Conservation (phyloP, 345 rosid species). For the Theobroma cacao region DNA sequence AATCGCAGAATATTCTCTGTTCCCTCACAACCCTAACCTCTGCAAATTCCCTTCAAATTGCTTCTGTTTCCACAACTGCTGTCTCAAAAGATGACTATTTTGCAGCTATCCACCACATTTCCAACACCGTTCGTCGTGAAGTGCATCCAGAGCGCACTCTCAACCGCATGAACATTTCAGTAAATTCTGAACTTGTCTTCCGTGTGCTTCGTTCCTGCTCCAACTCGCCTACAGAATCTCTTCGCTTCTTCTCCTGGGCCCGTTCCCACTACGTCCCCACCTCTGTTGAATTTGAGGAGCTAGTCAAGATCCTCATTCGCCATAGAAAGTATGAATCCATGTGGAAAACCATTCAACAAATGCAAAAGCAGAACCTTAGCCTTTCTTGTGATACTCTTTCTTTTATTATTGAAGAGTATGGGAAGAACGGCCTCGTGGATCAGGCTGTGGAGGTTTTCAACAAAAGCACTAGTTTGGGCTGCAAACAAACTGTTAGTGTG, state of each 20-base stretch:
- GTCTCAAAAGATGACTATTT: constrained; percentile 69
- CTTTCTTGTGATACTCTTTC: constrained; percentile 60
- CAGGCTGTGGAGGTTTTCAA: constrained; percentile 89
- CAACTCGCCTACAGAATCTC: constrained; percentile 57
- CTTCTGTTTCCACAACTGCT: constrained; percentile 14
- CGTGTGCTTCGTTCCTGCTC: constrained; percentile 84
- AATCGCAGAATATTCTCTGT: background rate
- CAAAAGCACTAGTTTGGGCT: constrained; percentile 44
- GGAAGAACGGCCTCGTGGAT: constrained; percentile 67
- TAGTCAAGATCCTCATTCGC: constrained; percentile 55
- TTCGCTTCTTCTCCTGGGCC: constrained; percentile 92
- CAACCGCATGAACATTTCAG: constrained; percentile 46
- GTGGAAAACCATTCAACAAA: constrained; percentile 76
- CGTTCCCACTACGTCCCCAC: constrained; percentile 63
- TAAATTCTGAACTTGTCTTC: constrained; percentile 72
- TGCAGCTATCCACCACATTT: constrained; percentile 71
- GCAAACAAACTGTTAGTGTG: constrained; percentile 47
- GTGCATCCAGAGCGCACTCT: constrained; percentile 79
- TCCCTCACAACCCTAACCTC: constrained; percentile 14
- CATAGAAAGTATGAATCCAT: constrained; percentile 67
- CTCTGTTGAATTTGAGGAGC: constrained; percentile 66
- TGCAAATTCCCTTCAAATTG: background rate
- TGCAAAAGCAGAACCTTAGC: constrained; percentile 50
- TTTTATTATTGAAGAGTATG: constrained; percentile 71
- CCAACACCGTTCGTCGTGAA: constrained; percentile 77